These are phyloP conservation scores for Brassica incana DNA, from an alignment of 345 rosid genomes.

Conservation along the genomic window DNA sequence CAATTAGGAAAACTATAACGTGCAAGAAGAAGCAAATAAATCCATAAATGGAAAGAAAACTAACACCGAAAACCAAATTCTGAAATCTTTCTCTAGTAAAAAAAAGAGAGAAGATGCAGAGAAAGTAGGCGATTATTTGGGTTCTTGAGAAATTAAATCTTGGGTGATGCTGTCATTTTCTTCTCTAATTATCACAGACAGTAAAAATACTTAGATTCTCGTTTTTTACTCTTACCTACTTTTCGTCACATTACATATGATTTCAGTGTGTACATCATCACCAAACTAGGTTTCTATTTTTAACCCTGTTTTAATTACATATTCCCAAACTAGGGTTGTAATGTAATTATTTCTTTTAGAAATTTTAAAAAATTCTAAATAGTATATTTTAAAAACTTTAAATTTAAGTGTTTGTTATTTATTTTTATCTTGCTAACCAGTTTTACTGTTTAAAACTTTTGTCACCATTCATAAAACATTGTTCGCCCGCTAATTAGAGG, in stretches of 20 bases:
- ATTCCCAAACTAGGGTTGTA: neutral
- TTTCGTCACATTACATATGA: neutral
- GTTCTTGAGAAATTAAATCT: neutral
- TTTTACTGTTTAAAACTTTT: neutral
- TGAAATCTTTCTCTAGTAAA: neutral
- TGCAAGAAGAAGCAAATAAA: constrained; percentile 31
- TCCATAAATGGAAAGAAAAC: constrained; percentile 33
- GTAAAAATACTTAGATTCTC: constrained; percentile 5
- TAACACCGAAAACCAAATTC: constrained; percentile 18
- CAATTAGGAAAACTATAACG: constrained; percentile 38
- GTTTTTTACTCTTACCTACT: neutral
- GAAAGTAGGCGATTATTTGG: constrained; percentile 22
- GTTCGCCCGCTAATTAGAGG: neutral
- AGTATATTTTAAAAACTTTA: neutral
- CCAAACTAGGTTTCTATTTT: neutral
- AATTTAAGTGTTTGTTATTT: neutral
- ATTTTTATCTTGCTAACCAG: neutral
- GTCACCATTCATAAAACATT: neutral
- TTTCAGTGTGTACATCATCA: neutral
- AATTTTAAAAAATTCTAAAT: neutral
- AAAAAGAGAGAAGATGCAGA: constrained; percentile 4
- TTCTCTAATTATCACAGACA: neutral
- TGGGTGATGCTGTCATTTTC: neutral
- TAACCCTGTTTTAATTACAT: neutral
- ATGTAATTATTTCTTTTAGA: neutral